Base-by-base conservation (phyloP, 148 eudicot genomes). In the Camellia lanceoleosa region DNA sequence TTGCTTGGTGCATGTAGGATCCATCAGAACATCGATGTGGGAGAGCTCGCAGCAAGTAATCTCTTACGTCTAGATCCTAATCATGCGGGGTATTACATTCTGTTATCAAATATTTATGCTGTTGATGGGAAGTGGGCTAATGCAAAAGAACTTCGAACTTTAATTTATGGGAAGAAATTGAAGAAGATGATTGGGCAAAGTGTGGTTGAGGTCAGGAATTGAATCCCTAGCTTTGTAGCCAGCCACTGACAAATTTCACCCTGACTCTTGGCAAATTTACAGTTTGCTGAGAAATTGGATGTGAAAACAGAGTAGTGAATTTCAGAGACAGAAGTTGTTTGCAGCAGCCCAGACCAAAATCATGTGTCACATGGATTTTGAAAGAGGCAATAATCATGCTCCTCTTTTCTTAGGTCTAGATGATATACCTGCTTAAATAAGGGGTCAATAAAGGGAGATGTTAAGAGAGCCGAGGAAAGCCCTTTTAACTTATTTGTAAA, bases 41-140 rank as follows among this genome's bases (percentile, higher is more conserved):
- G 81, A 54, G 85, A 85, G 68, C 12, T 82, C 47, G 87, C 85
- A 2, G 83, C 78, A 20, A 62, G 55, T 52, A 82, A 82, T 72
- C 73, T 85, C 59, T 42, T 73, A 6, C 65, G 73, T 19, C 20
- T 78, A 15, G 81, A 82, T 73, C 73, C 81, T 4, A n/a, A 71
- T 14, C 71, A 82, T 73, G 79, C 83, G 12, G 85, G 88, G 20
- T 44, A 82, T 69, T 80, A 72, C 70, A 66, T 85, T 60, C 74
- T 85, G 43, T 77, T 82, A 58, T 80, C 85, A 46, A 85, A 80
- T 80, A 73, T 85, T 5, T 80, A 82, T 85, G 81, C 88, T 72
- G 81, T 49, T 73, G 79, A 77, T 60, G 83, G 82, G 60, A 80
- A 82, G 52, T 85, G 87, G 87, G 78, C 63, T 71, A 68, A 77